A percentile compares a stretch with the other conserved stretches of the same genome.
Evolutionary conservation across 331 rosid species (phyloP).

Genomic region (Cydonia oblonga): DNA sequence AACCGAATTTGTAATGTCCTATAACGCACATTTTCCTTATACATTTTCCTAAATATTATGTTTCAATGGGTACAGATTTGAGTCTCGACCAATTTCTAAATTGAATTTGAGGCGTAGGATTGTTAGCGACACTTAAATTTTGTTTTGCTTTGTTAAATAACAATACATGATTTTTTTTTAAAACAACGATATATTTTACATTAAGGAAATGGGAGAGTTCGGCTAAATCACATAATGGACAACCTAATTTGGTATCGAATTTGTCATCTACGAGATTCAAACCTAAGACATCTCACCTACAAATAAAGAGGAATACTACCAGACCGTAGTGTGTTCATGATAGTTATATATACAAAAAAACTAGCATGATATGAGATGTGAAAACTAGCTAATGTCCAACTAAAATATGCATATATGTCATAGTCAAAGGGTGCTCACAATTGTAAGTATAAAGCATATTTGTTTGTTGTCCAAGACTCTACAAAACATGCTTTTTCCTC

Average conservation of each 20-base stretch:
- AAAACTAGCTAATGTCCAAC: background rate
- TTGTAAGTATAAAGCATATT: background rate
- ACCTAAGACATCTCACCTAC: no score
- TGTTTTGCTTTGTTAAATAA: no score
- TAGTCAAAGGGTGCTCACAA: background rate
- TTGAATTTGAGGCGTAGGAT: background rate
- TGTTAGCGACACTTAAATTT: no score
- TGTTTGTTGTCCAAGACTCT: background rate
- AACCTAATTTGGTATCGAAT: no score
- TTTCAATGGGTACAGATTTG: background rate
- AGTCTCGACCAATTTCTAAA: background rate
- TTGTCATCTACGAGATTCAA: no score
- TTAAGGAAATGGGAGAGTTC: fast-evolving
- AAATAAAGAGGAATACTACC: fast-evolving
- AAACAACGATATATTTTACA: no score
- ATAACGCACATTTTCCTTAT: background rate
- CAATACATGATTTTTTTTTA: no score
- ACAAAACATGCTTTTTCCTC: background rate
- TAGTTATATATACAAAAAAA: no score
- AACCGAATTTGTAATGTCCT: background rate
- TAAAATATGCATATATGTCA: background rate
- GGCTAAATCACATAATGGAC: no score
- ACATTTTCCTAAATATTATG: background rate
- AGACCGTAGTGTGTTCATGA: no score
- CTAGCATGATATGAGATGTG: background rate